phyloP scores from a whole-genome alignment of 164 flowering plant species.

The Vitis vinifera region DNA sequence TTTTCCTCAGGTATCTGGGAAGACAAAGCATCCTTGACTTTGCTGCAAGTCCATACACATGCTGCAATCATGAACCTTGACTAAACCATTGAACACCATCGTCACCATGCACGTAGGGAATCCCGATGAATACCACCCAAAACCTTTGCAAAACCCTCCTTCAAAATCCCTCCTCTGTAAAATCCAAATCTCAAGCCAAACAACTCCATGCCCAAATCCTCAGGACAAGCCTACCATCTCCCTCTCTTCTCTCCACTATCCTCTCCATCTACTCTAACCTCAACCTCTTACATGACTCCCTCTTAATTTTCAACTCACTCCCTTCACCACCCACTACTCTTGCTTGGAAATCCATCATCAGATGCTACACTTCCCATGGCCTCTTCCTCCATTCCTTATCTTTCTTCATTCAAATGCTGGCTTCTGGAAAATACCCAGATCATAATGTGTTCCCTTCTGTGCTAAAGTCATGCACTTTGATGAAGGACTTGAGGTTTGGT shows the following conservation, averaged over 20 bases:
- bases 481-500: conserved; percentile 58
- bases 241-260: conserved; percentile 22
- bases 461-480: conserved; percentile 56
- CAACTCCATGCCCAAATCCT: conserved; percentile 78
- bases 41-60: not conserved
- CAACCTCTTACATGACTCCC: conserved; percentile 48
- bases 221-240: conserved; percentile 23
- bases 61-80: too few species aligned
- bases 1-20: too few species aligned
- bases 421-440: conserved; percentile 57
- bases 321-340: conserved; percentile 36
- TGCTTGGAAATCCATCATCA: conserved; percentile 75
- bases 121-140: conserved; percentile 18
- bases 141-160: conserved; percentile 32
- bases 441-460: conserved; percentile 76
- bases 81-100: not conserved
- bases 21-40: too few species aligned
- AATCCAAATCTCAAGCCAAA: conserved; percentile 54
- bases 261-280: conserved; percentile 66
- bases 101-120: too few species aligned
- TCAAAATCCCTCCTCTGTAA: conserved; percentile 36
- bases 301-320: conserved; percentile 44
- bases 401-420: conserved; percentile 54
- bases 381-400: conserved; percentile 35
- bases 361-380: conserved; percentile 59